Base-by-base conservation (phyloP, 2,329 filamentous ascomycete species). In the Huntiella bhutanensis region DNA sequence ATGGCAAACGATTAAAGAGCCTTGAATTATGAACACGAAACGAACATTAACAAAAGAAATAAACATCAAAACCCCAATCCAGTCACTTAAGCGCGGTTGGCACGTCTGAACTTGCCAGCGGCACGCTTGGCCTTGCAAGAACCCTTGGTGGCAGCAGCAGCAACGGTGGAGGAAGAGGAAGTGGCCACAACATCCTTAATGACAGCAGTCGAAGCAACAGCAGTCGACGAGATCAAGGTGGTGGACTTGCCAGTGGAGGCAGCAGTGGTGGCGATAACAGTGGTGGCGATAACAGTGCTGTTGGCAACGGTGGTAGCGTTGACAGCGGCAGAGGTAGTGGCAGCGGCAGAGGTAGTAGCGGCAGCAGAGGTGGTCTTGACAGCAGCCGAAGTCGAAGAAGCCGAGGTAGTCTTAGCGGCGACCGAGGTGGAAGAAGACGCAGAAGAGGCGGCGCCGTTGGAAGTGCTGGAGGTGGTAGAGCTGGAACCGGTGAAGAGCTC, bases 401-500 rank as follows among this genome's bases (percentile, higher is more conserved):
- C 10, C 28, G 34, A 28, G 22, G 4, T 19, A 19, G 38, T 17
- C 16, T 38, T 22, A 34, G 22, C 32, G 17, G 10, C 32, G 36
- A 15, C 36, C 13, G 10, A 22, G 35, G 35, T 33, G 43, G 17
- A 12, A 22, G 43, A 8, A 38, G 22, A 15, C 34, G 15, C 43
- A 35, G 34, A 17, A 38, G 28, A 32, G 40, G 11, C 15, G 13
- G 33, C 37, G n/a, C 28, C 19, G 28, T 17, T 46, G 34, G 22
- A 5, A 47, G 15, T 16, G 22, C 33, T 37, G 5, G 35, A 33
- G 22, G 45, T n/a, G 17, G 38, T 40, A 16, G 45, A 10, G 16
- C n/a, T n/a, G 11, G 43, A 39, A 11, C 41, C 42, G 33, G 39
- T 46, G 35, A 50, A 52, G 19, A 52, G 48, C 48, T 52, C 50